Evolutionary conservation across 1,284 basidiomycete species (phyloP).

Genomic region (Amylostereum areolatum): DNA sequence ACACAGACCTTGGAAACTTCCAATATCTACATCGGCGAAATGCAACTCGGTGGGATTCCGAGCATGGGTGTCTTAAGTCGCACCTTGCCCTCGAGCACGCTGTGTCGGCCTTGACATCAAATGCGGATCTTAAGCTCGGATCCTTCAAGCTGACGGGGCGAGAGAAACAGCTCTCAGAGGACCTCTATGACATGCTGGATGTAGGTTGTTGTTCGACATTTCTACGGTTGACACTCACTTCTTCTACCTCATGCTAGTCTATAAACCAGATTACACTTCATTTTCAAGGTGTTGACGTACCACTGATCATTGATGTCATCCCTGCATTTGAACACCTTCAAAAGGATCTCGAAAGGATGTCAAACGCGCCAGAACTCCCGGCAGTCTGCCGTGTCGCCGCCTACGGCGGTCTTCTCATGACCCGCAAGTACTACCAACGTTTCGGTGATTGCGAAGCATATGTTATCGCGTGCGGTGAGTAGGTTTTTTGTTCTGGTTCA

Average conservation of each 20-base stretch:
- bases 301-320: conserved; percentile 17
- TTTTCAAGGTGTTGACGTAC: conserved; percentile 16
- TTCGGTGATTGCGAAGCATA: conserved; percentile 18
- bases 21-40: conserved; percentile 12
- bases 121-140: neutral
- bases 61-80: conserved; percentile 13
- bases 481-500: neutral
- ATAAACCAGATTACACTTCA: conserved; percentile 11
- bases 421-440: conserved; percentile 18
- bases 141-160: no score
- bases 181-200: no score
- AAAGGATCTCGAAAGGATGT: conserved; percentile 8
- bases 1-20: no score
- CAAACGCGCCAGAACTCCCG: conserved; percentile 3
- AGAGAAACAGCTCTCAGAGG: no score
- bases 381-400: conserved; percentile 13
- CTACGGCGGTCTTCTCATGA: conserved; percentile 11
- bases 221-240: no score
- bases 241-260: no score
- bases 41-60: conserved; percentile 17
- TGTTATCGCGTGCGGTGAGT: conserved; percentile 17
- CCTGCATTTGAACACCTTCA: conserved; percentile 16
- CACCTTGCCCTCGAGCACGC: conserved; percentile 10
- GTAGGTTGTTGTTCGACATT: no score
- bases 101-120: conserved; percentile 4